These are phyloP conservation scores for Sporothrix brasiliensis DNA, from an alignment of 2,329 filamentous ascomycete species.

Conservation along the genomic window DNA sequence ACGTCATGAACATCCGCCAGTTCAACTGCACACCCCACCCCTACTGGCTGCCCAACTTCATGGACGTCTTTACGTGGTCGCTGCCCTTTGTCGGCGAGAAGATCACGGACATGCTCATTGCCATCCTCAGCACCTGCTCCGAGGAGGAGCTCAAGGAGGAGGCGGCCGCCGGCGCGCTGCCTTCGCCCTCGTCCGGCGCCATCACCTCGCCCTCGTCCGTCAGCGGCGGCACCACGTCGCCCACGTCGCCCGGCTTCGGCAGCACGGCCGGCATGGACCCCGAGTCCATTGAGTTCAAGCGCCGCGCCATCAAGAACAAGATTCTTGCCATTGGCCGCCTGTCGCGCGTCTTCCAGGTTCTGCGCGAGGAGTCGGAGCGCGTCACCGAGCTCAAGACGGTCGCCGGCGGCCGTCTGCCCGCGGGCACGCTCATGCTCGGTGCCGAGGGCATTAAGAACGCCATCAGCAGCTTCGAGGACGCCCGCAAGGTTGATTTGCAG, in stretches of 20 bases:
- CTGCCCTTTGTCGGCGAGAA: slow-evolving; percentile 98
- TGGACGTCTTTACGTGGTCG: slow-evolving; percentile 99
- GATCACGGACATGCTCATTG: slow-evolving; percentile 99
- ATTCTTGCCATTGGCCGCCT: slow-evolving; percentile 95
- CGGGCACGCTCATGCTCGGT: slow-evolving; percentile 95
- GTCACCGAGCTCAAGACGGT: slow-evolving; percentile 98
- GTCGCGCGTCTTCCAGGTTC: slow-evolving; percentile 95
- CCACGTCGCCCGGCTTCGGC: slow-evolving; percentile 40
- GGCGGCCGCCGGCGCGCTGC: slow-evolving; percentile 67
- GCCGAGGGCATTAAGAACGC: slow-evolving; percentile 99
- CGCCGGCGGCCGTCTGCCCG: slow-evolving; percentile 85
- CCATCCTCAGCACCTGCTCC: slow-evolving; percentile 97
- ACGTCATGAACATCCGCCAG: slow-evolving; percentile 99
- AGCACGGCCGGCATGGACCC: slow-evolving; percentile 56
- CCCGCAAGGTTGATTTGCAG: slow-evolving; percentile 92
- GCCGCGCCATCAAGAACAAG: slow-evolving; percentile 99
- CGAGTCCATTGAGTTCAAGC: slow-evolving; percentile 89
- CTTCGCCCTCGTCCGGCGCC: slow-evolving; percentile 75
- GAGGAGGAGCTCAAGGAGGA: slow-evolving; percentile 96
- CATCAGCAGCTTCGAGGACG: slow-evolving; percentile 95
- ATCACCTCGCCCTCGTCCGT: slow-evolving; percentile 48
- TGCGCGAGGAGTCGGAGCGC: slow-evolving; percentile 94
- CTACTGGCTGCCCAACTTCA: slow-evolving; percentile 99
- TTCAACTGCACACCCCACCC: slow-evolving; percentile 99
- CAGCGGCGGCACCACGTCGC: slow-evolving; percentile 31